Conservation (phyloP, 495 filamentous ascomycete species). For the Neurospora cerealis region DNA sequence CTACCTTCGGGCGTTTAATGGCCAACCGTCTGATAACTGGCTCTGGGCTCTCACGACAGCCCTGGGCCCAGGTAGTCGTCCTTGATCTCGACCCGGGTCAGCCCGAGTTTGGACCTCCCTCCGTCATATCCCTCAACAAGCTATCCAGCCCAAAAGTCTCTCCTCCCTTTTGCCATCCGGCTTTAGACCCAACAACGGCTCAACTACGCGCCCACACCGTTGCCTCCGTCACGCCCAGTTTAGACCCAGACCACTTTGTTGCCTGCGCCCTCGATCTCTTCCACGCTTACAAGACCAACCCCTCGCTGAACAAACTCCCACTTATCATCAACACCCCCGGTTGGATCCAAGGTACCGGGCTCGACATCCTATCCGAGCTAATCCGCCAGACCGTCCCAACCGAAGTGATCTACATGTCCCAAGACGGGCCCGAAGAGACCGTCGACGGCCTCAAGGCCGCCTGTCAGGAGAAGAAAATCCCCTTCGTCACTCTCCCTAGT, state of each 20-base stretch:
- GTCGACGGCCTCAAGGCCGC: constrained; percentile 44
- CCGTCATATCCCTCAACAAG: constrained; percentile 62
- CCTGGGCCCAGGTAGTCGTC: constrained; percentile 41
- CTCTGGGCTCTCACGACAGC: constrained; percentile 14
- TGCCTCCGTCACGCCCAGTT: constrained; percentile 57
- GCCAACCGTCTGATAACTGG: constrained; percentile 61
- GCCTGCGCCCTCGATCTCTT: constrained; percentile 60
- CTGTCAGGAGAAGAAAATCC: constrained; percentile 12
- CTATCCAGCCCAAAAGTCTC: constrained; percentile 57
- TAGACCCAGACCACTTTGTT: constrained; percentile 62
- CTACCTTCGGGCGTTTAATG: constrained; percentile 70
- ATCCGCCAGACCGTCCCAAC: constrained; percentile 39
- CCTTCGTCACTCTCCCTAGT: constrained; percentile 41
- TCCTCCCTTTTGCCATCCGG: constrained; percentile 65
- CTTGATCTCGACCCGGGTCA: constrained; percentile 80
- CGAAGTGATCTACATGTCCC: constrained; percentile 67
- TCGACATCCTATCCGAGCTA: constrained; percentile 59
- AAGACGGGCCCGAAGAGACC: constrained; percentile 56
- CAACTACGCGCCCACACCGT: constrained; percentile 57
- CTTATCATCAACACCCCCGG: constrained; percentile 76
- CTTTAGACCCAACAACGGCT: constrained; percentile 12
- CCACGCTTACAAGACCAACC: constrained; percentile 44
- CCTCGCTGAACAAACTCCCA: constrained; percentile 32
- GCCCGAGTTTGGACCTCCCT: constrained; percentile 70
- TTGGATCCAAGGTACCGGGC: constrained; percentile 68